Evolutionary conservation across 1,284 basidiomycete species (phyloP), one percentile per base, ranked within the genome.

Genomic region (Ustilago tritici): DNA sequence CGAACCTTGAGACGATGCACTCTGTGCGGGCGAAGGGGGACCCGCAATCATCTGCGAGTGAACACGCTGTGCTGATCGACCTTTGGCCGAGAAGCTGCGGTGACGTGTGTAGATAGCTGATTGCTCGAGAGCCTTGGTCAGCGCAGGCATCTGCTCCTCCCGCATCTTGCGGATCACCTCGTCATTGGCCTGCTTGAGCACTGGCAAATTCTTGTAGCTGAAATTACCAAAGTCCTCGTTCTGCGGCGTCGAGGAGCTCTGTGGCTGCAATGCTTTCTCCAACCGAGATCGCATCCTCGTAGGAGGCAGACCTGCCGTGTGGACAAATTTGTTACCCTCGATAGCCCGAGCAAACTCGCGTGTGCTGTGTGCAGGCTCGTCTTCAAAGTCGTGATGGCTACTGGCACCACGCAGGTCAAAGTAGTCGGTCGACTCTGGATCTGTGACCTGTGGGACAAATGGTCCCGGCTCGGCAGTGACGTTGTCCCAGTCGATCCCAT

Each of bases 371-470:
- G 84, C 61, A 84, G 79, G 88, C 59, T 94, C 93, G 61, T 94
- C 92, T 66, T 95, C 93, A 89, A 96, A 95, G 46, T 95, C 88
- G 85, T 95, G 93, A 43, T 93, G 90, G 54, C 94, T 91, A 17
- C 94, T 91, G 17, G 94, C 94, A 23, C 97, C 97, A 35, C 97
- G 92, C 68, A 95, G 91, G 87, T 99, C 97, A 82, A 99, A 99
- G 88, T 99, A 99, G 86, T 99, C 97, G 14, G 97, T 99, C 31
- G 94, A 97, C 87, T 98, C 96, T 0, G 95, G 95, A 86, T 99
- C 96, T 10, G 92, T 91, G 40, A 97, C 91, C 83, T 95, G 93
- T 50, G 97, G 97, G 57, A 99, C 95, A 87, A 99, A 99, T 31
- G 93, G 94, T 23, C 95, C 95, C 84, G 95, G 93, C 4, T 91